Base-by-base conservation (phyloP, 257 asterid species). In the Gardenia jasminoides region DNA sequence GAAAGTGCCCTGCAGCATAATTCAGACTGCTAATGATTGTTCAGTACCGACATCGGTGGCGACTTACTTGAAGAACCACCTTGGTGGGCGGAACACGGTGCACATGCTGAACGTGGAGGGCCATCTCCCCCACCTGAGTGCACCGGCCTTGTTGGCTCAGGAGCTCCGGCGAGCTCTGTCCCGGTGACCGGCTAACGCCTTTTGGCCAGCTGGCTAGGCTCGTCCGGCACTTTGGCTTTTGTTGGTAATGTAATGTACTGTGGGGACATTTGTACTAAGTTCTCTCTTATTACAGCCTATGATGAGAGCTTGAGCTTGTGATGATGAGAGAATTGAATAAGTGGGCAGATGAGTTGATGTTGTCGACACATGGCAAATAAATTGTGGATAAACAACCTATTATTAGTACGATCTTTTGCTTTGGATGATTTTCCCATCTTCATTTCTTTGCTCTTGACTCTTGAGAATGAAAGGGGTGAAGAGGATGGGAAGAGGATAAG, bases 1-100 rank as follows among this genome's bases (percentile, higher is more conserved):
- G 24, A 86, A 39, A 48, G 96, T 88, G n/a, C 97, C 98, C 16
- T 94, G 97, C 78, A 87, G 89, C 30, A 89, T 94, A n/a, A 84
- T 94, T 41, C 98, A 94, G 80, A 92, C 98, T 43, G 91, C 94
- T 3, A 90, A 78, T 75, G 99, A 95, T 84, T 88, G 69, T 46
- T 95, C 99, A 0, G 98, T 95, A 54, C 99, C 99, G 41, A 85
- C 87, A 7, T 91, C 99, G 22, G 94, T 95, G 54, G 98, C 97
- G 7, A 76, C 83, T 19, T 95, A 95, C 81, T 76, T 95, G 62
- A 84, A 83, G 90, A 78, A 83, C 80, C 92, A 93, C 85, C 97
- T 95, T 1, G 98, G 98, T 0, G 99, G 97, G n/a, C 79, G 81
- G 84, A 87, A 81, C 89, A 88, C 91, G 47, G 96, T 95, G 79